Conservation (phyloP, 805 yeast genomes). For the Brettanomyces nanus region DNA sequence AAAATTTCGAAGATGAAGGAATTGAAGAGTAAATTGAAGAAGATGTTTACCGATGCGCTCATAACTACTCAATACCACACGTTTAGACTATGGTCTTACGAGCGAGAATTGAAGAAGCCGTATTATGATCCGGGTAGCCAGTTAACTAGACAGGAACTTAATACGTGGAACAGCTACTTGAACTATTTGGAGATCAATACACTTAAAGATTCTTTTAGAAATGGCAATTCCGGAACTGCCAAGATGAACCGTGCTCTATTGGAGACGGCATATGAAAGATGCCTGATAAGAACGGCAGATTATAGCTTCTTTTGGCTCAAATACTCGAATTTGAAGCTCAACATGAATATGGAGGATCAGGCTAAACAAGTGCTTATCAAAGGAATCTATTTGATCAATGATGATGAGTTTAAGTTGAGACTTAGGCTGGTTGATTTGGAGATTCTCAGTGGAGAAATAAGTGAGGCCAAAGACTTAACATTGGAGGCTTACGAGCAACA, state of each 20-base stretch:
- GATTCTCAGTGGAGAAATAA: constrained; percentile 27
- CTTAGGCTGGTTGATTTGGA: constrained; percentile 38
- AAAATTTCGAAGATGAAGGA: constrained; percentile 16
- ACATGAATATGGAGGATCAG: constrained; percentile 18
- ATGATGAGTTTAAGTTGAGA: constrained; percentile 26
- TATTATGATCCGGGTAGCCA: constrained; percentile 30
- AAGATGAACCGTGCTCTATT: constrained; percentile 19
- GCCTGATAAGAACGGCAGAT: constrained; percentile 36
- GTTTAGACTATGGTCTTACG: constrained; percentile 42
- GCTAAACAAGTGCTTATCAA: constrained; percentile 33
- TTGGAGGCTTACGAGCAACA: constrained; percentile 17
- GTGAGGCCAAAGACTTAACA: constrained; percentile 30
- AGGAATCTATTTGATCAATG: constrained; percentile 25
- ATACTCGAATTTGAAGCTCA: constrained; percentile 35
- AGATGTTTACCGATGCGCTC: constrained; percentile 42
- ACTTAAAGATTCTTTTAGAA: constrained; percentile 15
- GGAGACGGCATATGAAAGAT: constrained; percentile 37
- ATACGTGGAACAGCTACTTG: constrained; percentile 52
- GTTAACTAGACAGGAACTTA: constrained; percentile 36
- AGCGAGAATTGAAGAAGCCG: constrained; percentile 31
- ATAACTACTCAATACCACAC: constrained; percentile 47
- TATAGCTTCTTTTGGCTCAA: constrained; percentile 43
- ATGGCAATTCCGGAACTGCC: constrained; percentile 12
- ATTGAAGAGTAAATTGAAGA: constrained; percentile 32
- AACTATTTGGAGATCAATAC: constrained; percentile 38